Evolutionary conservation across 1,139 yeast genomes (phyloP).

Genomic region (Pichia sp.): DNA sequence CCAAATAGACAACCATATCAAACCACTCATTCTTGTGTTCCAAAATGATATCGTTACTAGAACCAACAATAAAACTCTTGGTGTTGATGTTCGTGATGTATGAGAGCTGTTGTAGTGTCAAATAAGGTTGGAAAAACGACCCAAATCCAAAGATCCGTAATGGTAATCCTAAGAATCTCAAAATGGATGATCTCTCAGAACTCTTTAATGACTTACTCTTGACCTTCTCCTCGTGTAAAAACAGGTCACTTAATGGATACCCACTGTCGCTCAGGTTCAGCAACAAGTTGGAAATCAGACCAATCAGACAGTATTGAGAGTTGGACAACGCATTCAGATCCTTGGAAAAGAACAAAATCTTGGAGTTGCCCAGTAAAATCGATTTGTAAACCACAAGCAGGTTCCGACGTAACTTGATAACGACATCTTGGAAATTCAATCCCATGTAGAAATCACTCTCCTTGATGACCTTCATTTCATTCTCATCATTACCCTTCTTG

Average conservation of each 20-base stretch:
- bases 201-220: slow-evolving; percentile 75
- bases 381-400: slow-evolving; percentile 75
- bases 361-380: slow-evolving; percentile 63
- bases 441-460: slow-evolving; percentile 73
- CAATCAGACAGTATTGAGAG: slow-evolving; percentile 68
- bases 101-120: slow-evolving; percentile 87
- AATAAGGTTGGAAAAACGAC: slow-evolving; percentile 88
- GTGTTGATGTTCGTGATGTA: slow-evolving; percentile 61
- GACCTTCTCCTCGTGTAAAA: slow-evolving; percentile 47
- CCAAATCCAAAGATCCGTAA: slow-evolving; percentile 82
- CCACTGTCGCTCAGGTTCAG: slow-evolving; percentile 76
- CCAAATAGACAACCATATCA: slow-evolving; percentile 42
- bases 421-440: slow-evolving; percentile 64
- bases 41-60: slow-evolving; percentile 78
- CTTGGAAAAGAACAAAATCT: slow-evolving; percentile 70
- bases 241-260: slow-evolving; percentile 64
- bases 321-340: slow-evolving; percentile 80
- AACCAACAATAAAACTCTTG: slow-evolving; percentile 74
- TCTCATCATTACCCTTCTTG: background rate
- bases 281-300: slow-evolving; percentile 76
- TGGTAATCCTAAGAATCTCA: slow-evolving; percentile 85
- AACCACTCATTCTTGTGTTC: slow-evolving; percentile 62
- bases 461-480: slow-evolving; percentile 30
- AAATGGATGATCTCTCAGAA: slow-evolving; percentile 72
- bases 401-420: slow-evolving; percentile 58